Evolutionary conservation across 768 basidiomycete genomes (phyloP).

Genomic region (Kwoniella mangroviensis): DNA sequence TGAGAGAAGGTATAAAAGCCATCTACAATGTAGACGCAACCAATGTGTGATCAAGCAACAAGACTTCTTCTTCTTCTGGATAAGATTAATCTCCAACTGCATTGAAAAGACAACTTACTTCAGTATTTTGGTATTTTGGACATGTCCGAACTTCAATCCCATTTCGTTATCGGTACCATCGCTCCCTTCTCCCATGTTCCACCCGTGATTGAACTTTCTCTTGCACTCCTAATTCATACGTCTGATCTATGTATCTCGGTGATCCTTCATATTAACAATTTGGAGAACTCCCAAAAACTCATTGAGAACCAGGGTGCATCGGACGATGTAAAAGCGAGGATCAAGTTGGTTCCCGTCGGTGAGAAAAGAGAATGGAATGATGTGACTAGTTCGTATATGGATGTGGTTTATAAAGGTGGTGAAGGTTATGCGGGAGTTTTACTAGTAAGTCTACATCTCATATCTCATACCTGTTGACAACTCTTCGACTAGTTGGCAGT

Average conservation of each 20-base stretch:
- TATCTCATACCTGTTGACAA: not conserved
- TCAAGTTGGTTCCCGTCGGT: conserved; percentile 16
- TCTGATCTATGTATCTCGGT: conserved; percentile 24
- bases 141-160: conserved; percentile 16
- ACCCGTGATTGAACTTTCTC: conserved; percentile 18
- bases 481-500: too few species aligned
- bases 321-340: conserved; percentile 4
- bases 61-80: too few species aligned
- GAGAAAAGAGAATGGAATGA: conserved; percentile 16
- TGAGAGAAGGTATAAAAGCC: too few species aligned
- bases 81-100: too few species aligned
- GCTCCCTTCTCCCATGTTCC: conserved; percentile 26
- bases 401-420: conserved; percentile 21
- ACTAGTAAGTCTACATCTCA: conserved; percentile 7
- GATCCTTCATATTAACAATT: conserved; percentile 23
- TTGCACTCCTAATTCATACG: conserved; percentile 12
- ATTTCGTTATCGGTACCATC: conserved; percentile 28
- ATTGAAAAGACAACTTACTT: not conserved
- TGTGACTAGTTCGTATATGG: conserved; percentile 1
- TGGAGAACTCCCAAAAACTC: not conserved
- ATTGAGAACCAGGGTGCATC: conserved; percentile 1
- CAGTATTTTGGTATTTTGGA: not conserved
- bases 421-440: conserved; percentile 17
- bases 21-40: too few species aligned
- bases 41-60: too few species aligned